phyloP scores from a whole-genome alignment of 306 rosid genomes.

The Lotus japonicus region DNA sequence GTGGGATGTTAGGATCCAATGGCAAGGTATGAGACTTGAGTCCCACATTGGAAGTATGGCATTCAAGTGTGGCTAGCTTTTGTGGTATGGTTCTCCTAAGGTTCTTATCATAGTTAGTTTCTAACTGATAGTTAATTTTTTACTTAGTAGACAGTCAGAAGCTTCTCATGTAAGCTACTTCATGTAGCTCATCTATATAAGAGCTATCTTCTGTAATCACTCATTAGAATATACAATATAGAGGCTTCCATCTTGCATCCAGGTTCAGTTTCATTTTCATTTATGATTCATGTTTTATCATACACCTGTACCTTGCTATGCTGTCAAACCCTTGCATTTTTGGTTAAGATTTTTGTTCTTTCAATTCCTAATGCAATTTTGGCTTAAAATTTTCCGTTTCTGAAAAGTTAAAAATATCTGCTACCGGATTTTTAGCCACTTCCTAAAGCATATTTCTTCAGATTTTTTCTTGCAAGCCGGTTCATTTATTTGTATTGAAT shows the following conservation, averaged over 20 bases:
- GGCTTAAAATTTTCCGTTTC: neutral
- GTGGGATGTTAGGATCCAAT: too few species aligned
- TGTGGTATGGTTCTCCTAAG: too few species aligned
- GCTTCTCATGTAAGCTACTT: too few species aligned
- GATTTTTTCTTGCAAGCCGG: neutral
- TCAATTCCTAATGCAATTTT: neutral
- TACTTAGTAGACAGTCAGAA: too few species aligned
- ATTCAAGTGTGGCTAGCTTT: too few species aligned
- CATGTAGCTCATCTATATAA: too few species aligned
- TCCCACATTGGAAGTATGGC: too few species aligned
- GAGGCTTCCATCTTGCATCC: neutral
- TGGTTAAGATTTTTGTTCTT: neutral
- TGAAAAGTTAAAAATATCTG: neutral
- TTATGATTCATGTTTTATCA: neutral
- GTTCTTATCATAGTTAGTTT: too few species aligned
- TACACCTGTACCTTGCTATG: neutral
- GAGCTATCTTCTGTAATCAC: too few species aligned
- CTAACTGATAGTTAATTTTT: too few species aligned
- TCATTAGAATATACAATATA: too few species aligned
- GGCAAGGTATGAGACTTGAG: too few species aligned
- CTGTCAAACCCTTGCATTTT: constrained; percentile 5
- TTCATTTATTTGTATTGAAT: neutral
- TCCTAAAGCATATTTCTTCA: neutral
- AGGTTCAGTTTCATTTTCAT: neutral
- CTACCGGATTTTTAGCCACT: neutral